A percentile compares a stretch with the other conserved stretches of the same genome.
These are phyloP conservation scores for Trametes maxima DNA, from an alignment of 768 basidiomycete species.

Conservation along the genomic window DNA sequence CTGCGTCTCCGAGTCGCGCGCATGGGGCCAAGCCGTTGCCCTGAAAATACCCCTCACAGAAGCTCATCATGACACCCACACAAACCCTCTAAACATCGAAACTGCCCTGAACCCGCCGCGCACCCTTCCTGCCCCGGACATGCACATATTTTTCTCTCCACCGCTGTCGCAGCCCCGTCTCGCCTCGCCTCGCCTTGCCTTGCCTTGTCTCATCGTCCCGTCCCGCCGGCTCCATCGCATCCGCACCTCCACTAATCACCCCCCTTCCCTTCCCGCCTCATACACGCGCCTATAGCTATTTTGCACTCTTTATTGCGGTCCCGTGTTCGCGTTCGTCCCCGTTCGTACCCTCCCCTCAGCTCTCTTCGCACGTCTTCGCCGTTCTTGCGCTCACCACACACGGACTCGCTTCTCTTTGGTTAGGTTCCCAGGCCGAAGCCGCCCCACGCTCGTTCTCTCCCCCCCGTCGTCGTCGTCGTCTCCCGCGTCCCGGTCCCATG, in stretches of 20 bases:
- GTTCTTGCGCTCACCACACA: neutral
- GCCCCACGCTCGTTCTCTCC: neutral
- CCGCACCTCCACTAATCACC: neutral
- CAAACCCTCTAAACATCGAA: neutral
- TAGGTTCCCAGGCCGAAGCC: neutral
- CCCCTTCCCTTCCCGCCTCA: neutral
- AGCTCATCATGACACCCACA: neutral
- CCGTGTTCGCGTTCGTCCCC: neutral
- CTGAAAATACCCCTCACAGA: constrained; percentile 7
- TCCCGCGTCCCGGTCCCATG: neutral
- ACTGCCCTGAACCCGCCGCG: neutral
- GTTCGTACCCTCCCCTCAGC: neutral
- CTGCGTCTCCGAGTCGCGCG: neutral
- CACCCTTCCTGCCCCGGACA: neutral
- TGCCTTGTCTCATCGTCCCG: neutral
- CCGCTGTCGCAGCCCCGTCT: neutral
- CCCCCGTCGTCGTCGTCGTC: neutral
- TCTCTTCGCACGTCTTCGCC: neutral
- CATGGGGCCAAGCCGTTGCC: neutral
- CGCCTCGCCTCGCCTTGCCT: neutral
- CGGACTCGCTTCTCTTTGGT: neutral
- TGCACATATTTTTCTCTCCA: neutral
- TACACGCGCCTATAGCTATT: constrained; percentile 1
- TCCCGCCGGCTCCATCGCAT: neutral
- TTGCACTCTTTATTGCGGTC: constrained; percentile 9